Base-by-base conservation (phyloP, 208 protist genomes). In the Crithidia sp. region DNA sequence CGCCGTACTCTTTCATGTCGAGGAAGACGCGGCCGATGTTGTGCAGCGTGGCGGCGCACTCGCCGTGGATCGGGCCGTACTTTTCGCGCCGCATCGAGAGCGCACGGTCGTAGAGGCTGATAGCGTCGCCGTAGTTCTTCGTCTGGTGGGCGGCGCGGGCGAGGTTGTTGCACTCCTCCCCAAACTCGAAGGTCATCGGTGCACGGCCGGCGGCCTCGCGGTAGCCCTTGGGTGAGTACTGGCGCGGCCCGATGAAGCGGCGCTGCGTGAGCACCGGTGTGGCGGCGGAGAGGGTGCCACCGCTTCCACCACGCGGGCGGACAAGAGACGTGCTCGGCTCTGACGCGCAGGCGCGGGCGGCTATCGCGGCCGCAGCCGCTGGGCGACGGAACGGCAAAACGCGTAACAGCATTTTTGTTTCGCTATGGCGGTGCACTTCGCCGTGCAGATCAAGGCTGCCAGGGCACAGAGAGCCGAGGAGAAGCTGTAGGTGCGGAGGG, bases 41-140 rank as follows among this genome's bases (percentile, higher is more conserved):
- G 71, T 93, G 89, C 54, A 96, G 79, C 39, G 90, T 95, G 0
- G 86, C 90, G 36, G 90, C 92, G 65, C 92, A 96, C 79, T 94
- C 67, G 53, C 71, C 76, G 78, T 96, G 86, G 57, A 96, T 94
- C 0, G 90, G 92, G 56, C 90, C 90, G 70, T 94, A 86, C 69
- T 91, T 86, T 62, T 96, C 92, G 10, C 92, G 84, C 37, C 92
- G 88, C 85, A 92, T 91, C 41, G 85, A 83, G 41, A 95, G 76
- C 7, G 86, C 84, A 14, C 92, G 85, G 76, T 96, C 92, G 71
- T 91, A 96, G 28, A 96, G 77, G 61, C 74, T 86, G 70, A 96
- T 94, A 28, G 92, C 92, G 72, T 96, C 92, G 19, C 92, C 90
- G 73, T 93, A 95, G 84, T 96, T 96, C 65, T 92, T 91, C 44